Evolutionary conservation across 345 rosid genomes (phyloP).

Genomic region (Pistacia integerrima): DNA sequence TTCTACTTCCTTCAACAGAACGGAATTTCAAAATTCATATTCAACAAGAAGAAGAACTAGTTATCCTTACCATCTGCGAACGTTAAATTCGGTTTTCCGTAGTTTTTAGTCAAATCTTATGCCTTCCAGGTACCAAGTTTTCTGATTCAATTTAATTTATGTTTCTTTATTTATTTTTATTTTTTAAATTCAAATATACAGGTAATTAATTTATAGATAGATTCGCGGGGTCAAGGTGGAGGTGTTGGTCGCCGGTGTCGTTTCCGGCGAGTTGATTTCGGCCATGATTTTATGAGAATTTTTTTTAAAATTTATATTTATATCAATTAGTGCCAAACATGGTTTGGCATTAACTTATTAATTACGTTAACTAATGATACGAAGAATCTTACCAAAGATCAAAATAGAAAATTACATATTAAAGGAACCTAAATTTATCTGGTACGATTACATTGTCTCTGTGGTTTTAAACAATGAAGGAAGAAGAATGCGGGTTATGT

Average conservation of each 20-base stretch:
- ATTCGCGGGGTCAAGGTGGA: slow-evolving; percentile 9
- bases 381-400: too few relatives aligned
- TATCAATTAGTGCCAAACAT: too few relatives aligned
- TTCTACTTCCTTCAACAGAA: not conserved
- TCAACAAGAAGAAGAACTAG: not conserved
- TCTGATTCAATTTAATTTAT: not conserved
- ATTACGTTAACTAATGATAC: too few relatives aligned
- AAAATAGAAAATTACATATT: not conserved
- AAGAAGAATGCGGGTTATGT: not conserved
- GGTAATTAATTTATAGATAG: not conserved
- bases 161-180: not conserved
- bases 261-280: slow-evolving; percentile 25
- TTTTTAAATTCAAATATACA: not conserved
- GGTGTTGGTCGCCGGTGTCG: slow-evolving; percentile 27
- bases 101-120: not conserved
- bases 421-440: too few relatives aligned
- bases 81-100: not conserved
- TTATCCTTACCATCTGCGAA: not conserved
- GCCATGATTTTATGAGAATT: slow-evolving; percentile 2
- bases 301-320: not conserved
- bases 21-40: not conserved
- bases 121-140: slow-evolving; percentile 9
- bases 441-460: not conserved
- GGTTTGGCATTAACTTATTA: too few relatives aligned
- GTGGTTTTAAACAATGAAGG: not conserved